Evolutionary conservation across 768 basidiomycete genomes (phyloP), one percentile per base, ranked within the genome.

Genomic region (Mycena rosella): DNA sequence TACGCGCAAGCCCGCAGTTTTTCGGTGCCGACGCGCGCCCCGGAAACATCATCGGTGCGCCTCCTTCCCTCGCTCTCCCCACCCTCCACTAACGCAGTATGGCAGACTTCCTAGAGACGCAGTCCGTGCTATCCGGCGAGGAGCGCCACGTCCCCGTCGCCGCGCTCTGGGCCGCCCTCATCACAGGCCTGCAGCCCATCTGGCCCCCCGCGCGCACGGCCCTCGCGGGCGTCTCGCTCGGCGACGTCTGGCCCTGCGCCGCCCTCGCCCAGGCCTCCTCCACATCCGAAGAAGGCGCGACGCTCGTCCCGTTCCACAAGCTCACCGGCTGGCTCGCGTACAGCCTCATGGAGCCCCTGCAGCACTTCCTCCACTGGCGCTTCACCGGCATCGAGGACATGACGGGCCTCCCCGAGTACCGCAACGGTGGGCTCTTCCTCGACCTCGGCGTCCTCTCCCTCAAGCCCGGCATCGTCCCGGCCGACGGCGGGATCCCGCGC

Each of bases 391-490:
- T 90, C 22, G 91, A 94, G 72, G 89, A 93, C 72, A 88, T 96
- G 87, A 98, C 96, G 0, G 97, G 97, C 3, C 79, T 98, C 34
- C 96, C 97, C 0, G 96, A 99, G 79, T 99, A 99, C 79, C 88
- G 96, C 47, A 98, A 98, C 70, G 97, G 95, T 91, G 54, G 97
- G 8, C 85, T 99, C 2, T 82, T 98, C 27, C 79, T 98, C 51
- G 97, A 99, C 75, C 82, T 94, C 0, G 93, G 90, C 8, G 90
- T 96, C 17, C 80, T 99, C 47, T 83, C 84, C 1, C 87, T 98
- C 0, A 77, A 79, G 24, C 82, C 96, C 20, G 78, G 79, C 22
- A 81, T 80, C 0, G 80, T 96, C 15, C 83, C 87, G 0, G 78
- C 85, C n/a, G 85, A 88, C 68, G 63, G 80, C 87, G 9, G 82